Evolutionary conservation across 2,329 filamentous ascomycete genomes (phyloP).

Genomic region (Neonectria hederae): DNA sequence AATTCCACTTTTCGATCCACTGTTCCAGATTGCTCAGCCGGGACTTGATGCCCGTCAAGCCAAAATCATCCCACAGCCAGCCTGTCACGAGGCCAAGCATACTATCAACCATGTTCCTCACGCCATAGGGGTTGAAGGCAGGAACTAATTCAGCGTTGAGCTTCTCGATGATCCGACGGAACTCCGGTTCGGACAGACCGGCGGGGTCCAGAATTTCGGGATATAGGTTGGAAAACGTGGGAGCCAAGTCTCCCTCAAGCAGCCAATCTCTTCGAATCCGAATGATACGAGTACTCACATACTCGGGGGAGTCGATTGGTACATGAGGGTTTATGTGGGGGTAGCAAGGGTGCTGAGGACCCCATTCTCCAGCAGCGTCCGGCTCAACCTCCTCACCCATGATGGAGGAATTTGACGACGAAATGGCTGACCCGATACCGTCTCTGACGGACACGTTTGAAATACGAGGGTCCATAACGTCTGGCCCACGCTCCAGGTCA

Average conservation of each 20-base stretch:
- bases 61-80: conserved; percentile 94
- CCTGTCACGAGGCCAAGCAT: conserved; percentile 84
- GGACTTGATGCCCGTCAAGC: conserved; percentile 78
- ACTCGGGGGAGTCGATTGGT: conserved; percentile 77
- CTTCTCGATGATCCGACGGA: conserved; percentile 81
- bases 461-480: conserved; percentile 53
- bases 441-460: conserved; percentile 61
- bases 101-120: conserved; percentile 82
- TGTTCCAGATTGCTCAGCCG: conserved; percentile 75
- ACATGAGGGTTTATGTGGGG: conserved; percentile 95
- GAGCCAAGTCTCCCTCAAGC: conserved; percentile 85
- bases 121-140: conserved; percentile 82
- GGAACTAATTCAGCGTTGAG: conserved; percentile 80
- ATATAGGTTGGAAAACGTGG: conserved; percentile 94
- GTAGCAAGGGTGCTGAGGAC: conserved; percentile 91
- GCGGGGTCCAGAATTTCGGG: conserved; percentile 92
- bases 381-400: conserved; percentile 72
- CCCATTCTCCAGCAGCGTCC: conserved; percentile 84
- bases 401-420: conserved; percentile 67
- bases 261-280: conserved; percentile 93
- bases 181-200: conserved; percentile 84
- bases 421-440: conserved; percentile 64
- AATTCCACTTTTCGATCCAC: conserved; percentile 91
- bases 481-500: conserved; percentile 66
- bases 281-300: conserved; percentile 85